Percentiles rank a stretch among this genome's conserved stretches.
Conservation (phyloP, 305 asterid species). For the Striga hermonthica region DNA sequence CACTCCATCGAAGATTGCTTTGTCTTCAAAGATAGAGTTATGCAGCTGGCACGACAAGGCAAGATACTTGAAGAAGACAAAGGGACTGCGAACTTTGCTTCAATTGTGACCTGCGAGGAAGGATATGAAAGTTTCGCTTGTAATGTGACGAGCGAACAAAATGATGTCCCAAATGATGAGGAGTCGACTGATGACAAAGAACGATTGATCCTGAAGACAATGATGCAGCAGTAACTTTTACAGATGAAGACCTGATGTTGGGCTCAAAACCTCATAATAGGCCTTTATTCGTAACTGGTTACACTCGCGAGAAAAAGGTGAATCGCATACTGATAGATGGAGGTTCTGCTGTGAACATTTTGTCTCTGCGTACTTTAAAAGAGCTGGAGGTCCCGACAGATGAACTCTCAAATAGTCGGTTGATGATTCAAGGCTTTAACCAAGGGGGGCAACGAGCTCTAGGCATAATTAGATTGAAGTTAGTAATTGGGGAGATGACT, state of each 20-base stretch:
- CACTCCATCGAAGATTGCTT: too few relatives aligned
- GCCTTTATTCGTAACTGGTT: neutral
- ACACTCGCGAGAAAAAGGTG: neutral
- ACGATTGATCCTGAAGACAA: too few relatives aligned
- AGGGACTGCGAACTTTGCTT: neutral
- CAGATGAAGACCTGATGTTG: neutral
- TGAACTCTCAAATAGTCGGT: neutral
- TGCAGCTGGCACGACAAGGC: too few relatives aligned
- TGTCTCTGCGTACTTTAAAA: neutral
- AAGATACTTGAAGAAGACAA: too few relatives aligned
- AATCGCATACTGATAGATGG: constrained; percentile 1
- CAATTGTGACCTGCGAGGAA: neutral
- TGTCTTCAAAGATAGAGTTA: too few relatives aligned
- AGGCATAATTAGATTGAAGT: neutral
- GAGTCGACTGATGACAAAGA: too few relatives aligned
- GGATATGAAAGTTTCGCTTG: too few relatives aligned
- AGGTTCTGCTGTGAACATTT: neutral
- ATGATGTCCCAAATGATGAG: neutral
- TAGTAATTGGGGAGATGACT: neutral
- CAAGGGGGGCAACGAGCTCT: neutral
- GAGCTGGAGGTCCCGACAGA: neutral
- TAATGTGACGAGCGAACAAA: neutral
- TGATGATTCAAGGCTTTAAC: constrained; percentile 1
- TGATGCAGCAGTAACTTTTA: neutral
- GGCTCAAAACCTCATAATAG: neutral